Conservation (phyloP, 2,329 filamentous ascomycete genomes). For the Septoria petroselini region DNA sequence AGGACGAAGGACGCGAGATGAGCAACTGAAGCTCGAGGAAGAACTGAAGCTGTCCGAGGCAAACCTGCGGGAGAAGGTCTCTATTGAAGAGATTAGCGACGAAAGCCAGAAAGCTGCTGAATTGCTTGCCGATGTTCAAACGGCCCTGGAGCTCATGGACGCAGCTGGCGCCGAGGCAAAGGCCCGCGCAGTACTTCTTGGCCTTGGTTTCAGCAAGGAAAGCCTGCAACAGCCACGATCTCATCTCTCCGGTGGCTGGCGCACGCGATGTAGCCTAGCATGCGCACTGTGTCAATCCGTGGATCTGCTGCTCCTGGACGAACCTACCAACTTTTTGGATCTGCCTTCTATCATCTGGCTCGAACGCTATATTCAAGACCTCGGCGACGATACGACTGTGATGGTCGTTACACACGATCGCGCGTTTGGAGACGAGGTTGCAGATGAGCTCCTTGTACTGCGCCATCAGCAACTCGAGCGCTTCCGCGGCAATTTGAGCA, state of each 20-base stretch:
- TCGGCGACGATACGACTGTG: conserved; percentile 60
- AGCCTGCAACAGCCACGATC: conserved; percentile 59
- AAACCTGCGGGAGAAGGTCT: conserved; percentile 47
- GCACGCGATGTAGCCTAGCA: conserved; percentile 45
- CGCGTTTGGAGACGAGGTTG: conserved; percentile 73
- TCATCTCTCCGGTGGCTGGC: conserved; percentile 66
- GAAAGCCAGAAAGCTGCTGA: conserved; percentile 70
- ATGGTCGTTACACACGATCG: conserved; percentile 82
- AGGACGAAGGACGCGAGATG: conserved; percentile 72
- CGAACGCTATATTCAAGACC: conserved; percentile 64
- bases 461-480: conserved; percentile 68
- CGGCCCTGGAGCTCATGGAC: conserved; percentile 22
- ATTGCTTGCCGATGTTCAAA: conserved; percentile 39
- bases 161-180: conserved; percentile 51
- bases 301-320: conserved; percentile 78
- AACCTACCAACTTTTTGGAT: conserved; percentile 85
- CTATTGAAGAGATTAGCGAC: conserved; percentile 54
- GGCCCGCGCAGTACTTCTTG: conserved; percentile 64
- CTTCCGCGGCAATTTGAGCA: conserved; percentile 70
- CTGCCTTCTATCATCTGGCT: conserved; percentile 82
- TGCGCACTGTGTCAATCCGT: conserved; percentile 65
- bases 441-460: conserved; percentile 71
- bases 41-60: conserved; percentile 49
- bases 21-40: conserved; percentile 66
- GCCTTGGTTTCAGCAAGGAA: conserved; percentile 67